These are phyloP conservation scores for Pseudogymnoascus sp. DNA, from an alignment of 2,329 filamentous ascomycete genomes.

Conservation along the genomic window DNA sequence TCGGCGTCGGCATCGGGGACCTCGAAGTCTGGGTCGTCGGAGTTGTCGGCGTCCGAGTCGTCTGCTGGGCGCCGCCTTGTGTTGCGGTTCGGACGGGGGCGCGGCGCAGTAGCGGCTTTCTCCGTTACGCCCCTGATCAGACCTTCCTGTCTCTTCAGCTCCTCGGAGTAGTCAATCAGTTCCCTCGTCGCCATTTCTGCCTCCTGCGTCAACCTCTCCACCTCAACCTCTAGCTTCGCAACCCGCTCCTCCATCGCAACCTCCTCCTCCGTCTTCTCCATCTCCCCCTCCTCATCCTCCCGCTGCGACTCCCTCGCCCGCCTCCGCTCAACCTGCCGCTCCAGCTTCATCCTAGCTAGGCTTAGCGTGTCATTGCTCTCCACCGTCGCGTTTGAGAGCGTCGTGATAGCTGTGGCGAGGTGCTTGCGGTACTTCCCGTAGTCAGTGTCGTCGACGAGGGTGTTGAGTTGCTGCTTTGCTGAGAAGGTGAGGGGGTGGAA, in stretches of 20 bases:
- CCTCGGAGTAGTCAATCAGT: constrained; percentile 48
- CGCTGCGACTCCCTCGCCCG: constrained; percentile 14
- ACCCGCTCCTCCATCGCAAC: constrained; percentile 17
- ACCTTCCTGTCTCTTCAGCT: constrained; percentile 28
- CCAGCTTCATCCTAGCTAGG: constrained; percentile 14
- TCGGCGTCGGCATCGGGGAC: constrained; percentile 39
- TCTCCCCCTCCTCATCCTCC: not conserved
- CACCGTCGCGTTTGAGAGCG: constrained; percentile 42
- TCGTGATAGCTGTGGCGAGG: constrained; percentile 37
- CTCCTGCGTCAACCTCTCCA: constrained; percentile 43
- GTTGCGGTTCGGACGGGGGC: constrained; percentile 25
- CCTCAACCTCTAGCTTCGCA: constrained; percentile 35
- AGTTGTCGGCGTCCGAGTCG: constrained; percentile 30
- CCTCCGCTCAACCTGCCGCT: constrained; percentile 12
- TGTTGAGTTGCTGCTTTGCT: constrained; percentile 39
- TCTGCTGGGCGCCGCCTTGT: constrained; percentile 21
- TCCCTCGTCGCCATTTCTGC: constrained; percentile 52
- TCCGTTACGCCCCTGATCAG: constrained; percentile 28
- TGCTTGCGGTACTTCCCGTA: constrained; percentile 41
- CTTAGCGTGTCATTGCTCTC: constrained; percentile 48
- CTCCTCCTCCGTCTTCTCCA: constrained; percentile 12
- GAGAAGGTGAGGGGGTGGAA: constrained; percentile 41
- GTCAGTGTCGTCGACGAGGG: constrained; percentile 35
- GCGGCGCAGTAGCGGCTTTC: constrained; percentile 16
- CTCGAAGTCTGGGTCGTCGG: constrained; percentile 31